phyloP scores from a whole-genome alignment of 202 grass and related monocot genomes.

The Carex arenaria region DNA sequence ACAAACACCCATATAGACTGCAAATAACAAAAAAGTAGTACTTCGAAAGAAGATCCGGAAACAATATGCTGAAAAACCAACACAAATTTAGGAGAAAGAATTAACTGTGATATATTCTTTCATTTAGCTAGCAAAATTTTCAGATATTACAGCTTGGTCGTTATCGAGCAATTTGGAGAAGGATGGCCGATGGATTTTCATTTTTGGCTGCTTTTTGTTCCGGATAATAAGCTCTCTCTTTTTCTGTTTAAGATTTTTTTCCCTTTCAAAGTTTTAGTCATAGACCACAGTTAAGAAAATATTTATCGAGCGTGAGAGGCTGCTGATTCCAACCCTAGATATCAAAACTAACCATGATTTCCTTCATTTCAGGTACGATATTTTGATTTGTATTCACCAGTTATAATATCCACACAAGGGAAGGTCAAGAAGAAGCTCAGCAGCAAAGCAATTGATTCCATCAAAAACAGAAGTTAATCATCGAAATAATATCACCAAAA shows the following conservation, averaged over 20 bases:
- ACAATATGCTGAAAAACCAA: background rate
- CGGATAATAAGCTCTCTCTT: background rate
- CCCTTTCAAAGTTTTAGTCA: background rate
- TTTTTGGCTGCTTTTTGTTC: background rate
- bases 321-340: conserved; percentile 5
- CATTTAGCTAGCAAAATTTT: background rate
- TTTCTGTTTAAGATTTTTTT: background rate
- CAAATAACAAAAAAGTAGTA: background rate
- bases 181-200: background rate
- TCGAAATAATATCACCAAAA: background rate
- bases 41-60: background rate
- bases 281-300: background rate
- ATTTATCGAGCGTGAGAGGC: background rate
- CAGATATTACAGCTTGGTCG: background rate
- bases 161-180: background rate
- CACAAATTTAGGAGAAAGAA: background rate
- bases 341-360: background rate
- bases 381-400: background rate
- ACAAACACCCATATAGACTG: background rate
- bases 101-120: background rate
- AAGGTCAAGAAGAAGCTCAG: background rate
- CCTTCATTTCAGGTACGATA: background rate
- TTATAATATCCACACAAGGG: background rate
- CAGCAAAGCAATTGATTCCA: background rate
- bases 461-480: background rate